Conservation (phyloP, 352 stramenopile genomes). For the Phytophthora agathidicida region DNA sequence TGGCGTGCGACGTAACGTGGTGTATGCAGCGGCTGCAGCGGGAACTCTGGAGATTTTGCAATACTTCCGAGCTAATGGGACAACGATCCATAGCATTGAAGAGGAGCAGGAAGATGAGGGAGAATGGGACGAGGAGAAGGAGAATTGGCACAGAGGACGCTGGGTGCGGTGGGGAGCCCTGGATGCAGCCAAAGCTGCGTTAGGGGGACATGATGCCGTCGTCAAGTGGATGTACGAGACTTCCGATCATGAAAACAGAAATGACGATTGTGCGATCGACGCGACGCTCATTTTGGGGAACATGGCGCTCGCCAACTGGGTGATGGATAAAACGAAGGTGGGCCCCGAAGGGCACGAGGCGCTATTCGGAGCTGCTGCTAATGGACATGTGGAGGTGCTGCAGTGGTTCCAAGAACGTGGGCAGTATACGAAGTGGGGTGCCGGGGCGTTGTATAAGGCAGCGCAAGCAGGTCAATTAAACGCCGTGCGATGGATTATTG, state of each 20-base stretch:
- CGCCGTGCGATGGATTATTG: slow-evolving; percentile 16
- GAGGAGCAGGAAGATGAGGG: slow-evolving; percentile 6
- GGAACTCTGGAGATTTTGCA: slow-evolving; percentile 12
- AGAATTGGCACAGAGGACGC: neutral
- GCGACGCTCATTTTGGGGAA: slow-evolving; percentile 1
- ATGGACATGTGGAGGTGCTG: slow-evolving; percentile 4
- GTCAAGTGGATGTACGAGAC: slow-evolving; percentile 6
- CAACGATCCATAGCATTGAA: neutral
- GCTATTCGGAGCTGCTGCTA: slow-evolving; percentile 1
- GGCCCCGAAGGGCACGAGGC: neutral
- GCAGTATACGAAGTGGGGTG: neutral
- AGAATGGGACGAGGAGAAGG: slow-evolving; percentile 1
- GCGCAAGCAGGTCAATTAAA: slow-evolving; percentile 15
- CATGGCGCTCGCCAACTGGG: slow-evolving; percentile 10
- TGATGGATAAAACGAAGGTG: neutral
- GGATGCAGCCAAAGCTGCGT: neutral
- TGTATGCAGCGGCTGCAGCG: slow-evolving; percentile 5
- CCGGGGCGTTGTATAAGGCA: slow-evolving; percentile 8
- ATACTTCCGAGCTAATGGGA: slow-evolving; percentile 7
- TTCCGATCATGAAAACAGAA: neutral
- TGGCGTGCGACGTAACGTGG: slow-evolving; percentile 7
- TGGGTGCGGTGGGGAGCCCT: neutral
- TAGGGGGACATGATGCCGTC: neutral
- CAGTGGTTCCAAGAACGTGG: slow-evolving; percentile 11
- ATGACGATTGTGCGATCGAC: neutral